Evolutionary conservation across 495 filamentous ascomycete species (phyloP), one percentile per base, ranked within the genome.

Genomic region (Tuber umbilicatum): DNA sequence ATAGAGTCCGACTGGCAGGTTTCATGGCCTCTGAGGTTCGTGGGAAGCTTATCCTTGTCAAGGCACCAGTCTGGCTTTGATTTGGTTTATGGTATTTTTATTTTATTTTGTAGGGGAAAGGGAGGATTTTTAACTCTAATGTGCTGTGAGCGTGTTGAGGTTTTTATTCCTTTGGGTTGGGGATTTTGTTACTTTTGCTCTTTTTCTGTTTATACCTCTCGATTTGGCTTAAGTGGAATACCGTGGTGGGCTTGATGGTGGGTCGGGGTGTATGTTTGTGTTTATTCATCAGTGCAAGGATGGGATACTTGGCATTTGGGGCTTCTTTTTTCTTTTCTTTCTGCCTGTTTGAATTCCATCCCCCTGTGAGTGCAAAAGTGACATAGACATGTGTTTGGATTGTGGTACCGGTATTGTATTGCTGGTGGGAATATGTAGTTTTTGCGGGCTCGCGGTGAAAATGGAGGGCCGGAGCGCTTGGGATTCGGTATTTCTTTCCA

Each of bases 11-110:
- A 40, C 90, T 97, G 81, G 89, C 94, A 31, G 91, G 91, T 2
- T 97, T 97, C 81, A 85, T 97, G 68, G 90, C 89, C 0, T 91
- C 97, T 14, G 93, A 97, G 83, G 93, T 98, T 10, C 86, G 93
- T 74, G 91, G 92, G 2, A 86, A 91, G 78, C 93, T 91, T 82
- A 91, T 97, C 72, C 84, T 99, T 80, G 86, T 91, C 31, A 97
- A 97, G 85, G 91, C 95, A 55, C 94, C 96, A 23, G 92, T 97
- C n/a, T 99, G 92, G 89, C 42, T 82, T 70, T 82, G 70, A 74
- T 31, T 42, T 14, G 64, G 37, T 68, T 50, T 68, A 23, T 39
- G 27, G 35, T 27, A 14, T 27, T 50, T 14, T 42, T 40, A 7
- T 40, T 42, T n/a, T 73, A n/a, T n/a, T 16, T 27, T 42, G 23